Conservation (phyloP, 2,329 filamentous ascomycete genomes). For the Fusarium sp. region DNA sequence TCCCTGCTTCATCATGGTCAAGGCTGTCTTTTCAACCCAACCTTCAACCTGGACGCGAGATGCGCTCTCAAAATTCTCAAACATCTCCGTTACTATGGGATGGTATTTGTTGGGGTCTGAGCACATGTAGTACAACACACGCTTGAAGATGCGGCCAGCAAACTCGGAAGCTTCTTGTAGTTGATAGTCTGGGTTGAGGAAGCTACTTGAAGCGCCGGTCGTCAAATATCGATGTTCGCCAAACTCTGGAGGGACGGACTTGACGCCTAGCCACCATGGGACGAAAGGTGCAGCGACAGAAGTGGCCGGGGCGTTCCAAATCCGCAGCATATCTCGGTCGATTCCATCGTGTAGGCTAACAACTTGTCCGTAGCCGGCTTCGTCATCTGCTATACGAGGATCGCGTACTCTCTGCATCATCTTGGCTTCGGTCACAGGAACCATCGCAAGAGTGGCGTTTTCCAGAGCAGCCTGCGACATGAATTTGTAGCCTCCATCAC, state of each 20-base stretch:
- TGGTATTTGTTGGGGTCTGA: constrained; percentile 33
- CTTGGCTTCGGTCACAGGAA: constrained; percentile 31
- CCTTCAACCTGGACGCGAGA: constrained; percentile 24
- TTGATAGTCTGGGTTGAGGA: constrained; percentile 39
- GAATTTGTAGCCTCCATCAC: constrained; percentile 39
- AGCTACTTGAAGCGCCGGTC: constrained; percentile 35
- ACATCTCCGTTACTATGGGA: constrained; percentile 21
- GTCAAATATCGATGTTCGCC: constrained; percentile 36
- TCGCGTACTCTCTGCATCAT: constrained; percentile 37
- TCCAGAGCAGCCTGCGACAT: constrained; percentile 37
- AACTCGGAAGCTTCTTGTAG: constrained; percentile 36
- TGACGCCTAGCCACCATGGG: constrained; percentile 36
- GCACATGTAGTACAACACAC: constrained; percentile 38
- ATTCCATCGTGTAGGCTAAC: constrained; percentile 27
- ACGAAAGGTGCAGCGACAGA: constrained; percentile 36
- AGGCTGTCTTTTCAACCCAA: constrained; percentile 36
- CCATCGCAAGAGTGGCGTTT: constrained; percentile 34
- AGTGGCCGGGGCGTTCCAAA: constrained; percentile 34
- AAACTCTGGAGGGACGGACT: constrained; percentile 33
- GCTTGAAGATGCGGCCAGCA: constrained; percentile 35
- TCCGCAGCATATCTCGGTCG: constrained; percentile 29
- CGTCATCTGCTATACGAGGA: constrained; percentile 35
- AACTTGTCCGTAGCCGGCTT: constrained; percentile 36
- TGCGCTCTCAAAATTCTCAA: constrained; percentile 18
- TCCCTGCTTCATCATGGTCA: constrained; percentile 25